Evolutionary conservation across 2,329 filamentous ascomycete species (phyloP).

Genomic region (Fusarium goolgardi): DNA sequence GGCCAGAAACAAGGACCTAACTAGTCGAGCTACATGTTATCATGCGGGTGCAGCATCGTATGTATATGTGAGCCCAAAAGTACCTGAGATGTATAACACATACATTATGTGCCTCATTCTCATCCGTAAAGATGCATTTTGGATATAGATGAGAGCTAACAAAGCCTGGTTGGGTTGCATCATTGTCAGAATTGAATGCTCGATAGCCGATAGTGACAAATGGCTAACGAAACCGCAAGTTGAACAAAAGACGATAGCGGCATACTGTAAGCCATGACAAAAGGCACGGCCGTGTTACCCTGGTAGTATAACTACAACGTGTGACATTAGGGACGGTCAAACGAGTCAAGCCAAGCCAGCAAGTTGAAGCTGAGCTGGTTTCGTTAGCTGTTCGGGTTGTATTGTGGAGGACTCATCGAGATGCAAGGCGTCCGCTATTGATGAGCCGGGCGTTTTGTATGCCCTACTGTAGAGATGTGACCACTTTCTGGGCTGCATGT

Average conservation of each 20-base stretch:
- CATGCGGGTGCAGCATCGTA: constrained; percentile 26
- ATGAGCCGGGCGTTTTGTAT: constrained; percentile 13
- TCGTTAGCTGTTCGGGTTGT: constrained; percentile 9
- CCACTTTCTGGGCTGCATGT: constrained; percentile 19
- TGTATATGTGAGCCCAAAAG: constrained; percentile 36
- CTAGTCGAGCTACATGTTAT: background rate
- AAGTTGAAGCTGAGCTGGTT: background rate
- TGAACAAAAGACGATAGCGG: background rate
- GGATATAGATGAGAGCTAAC: constrained; percentile 38
- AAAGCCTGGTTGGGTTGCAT: constrained; percentile 30
- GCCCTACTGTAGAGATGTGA: constrained; percentile 13
- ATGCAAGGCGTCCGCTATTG: constrained; percentile 6
- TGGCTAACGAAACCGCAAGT: background rate
- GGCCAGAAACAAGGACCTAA: constrained; percentile 33
- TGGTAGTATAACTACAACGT: constrained; percentile 11
- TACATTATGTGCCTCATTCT: constrained; percentile 15
- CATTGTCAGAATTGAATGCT: constrained; percentile 7
- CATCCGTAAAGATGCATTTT: constrained; percentile 31
- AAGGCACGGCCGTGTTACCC: constrained; percentile 2
- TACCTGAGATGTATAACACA: constrained; percentile 29
- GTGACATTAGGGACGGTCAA: constrained; percentile 1
- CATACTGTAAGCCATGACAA: background rate
- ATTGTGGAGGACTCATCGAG: constrained; percentile 24
- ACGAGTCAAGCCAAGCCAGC: constrained; percentile 11
- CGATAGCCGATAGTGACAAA: constrained; percentile 8